phyloP scores from a whole-genome alignment of 768 basidiomycete genomes.

The Cyathus striatus region DNA sequence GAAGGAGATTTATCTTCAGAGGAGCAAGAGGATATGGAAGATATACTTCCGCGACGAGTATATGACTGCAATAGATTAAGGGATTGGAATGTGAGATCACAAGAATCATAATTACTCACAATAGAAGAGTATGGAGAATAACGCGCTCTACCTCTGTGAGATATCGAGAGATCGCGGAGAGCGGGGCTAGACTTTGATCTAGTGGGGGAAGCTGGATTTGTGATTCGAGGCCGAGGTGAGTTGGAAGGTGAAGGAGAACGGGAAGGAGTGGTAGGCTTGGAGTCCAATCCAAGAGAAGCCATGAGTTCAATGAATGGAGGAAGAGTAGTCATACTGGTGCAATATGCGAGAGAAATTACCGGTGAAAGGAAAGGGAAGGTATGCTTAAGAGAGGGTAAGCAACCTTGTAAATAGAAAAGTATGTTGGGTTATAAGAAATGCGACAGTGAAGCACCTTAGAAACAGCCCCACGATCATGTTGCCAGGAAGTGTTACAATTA shows the following conservation, averaged over 20 bases:
- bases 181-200: constrained; percentile 42
- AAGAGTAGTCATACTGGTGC: constrained; percentile 56
- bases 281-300: constrained; percentile 74
- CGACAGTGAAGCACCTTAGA: constrained; percentile 36
- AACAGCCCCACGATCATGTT: constrained; percentile 55
- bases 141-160: constrained; percentile 32
- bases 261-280: constrained; percentile 35
- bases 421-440: constrained; percentile 34
- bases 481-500: constrained; percentile 41
- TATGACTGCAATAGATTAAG: constrained; percentile 33
- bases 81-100: too few species aligned
- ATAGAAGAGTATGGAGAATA: constrained; percentile 47
- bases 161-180: constrained; percentile 29
- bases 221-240: constrained; percentile 29
- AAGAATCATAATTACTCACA: too few species aligned
- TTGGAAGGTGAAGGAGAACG: constrained; percentile 40
- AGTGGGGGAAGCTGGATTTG: constrained; percentile 22
- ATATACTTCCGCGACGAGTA: constrained; percentile 40
- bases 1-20: constrained; percentile 31
- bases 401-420: constrained; percentile 26
- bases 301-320: constrained; percentile 88
- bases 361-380: constrained; percentile 22
- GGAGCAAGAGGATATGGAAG: constrained; percentile 34
- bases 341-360: constrained; percentile 20
- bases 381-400: constrained; percentile 16